Base-by-base conservation (phyloP, 2,329 filamentous ascomycete species). In the Akanthomyces dipterigenus region DNA sequence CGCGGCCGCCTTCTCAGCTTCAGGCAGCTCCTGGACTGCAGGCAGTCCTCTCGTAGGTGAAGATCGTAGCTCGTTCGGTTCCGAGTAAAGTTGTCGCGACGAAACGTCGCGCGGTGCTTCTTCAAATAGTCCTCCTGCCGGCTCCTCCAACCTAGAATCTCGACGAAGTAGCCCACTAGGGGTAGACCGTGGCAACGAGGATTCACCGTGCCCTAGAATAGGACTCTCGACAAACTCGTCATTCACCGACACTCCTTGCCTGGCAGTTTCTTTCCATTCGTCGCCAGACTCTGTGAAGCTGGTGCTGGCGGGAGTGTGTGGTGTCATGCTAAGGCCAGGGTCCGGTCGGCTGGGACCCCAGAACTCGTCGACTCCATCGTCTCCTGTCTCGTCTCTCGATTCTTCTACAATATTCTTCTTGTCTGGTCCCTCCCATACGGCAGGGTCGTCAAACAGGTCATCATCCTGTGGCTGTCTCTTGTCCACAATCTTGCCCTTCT, bases 21-120 rank as follows among this genome's bases (percentile, higher is more conserved):
- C 81, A 1, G 75, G 74, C 9, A 75, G 72, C 66, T 86, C 82
- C 65, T 77, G 75, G 4, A 86, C 82, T 0, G 81, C 78, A 4
- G 82, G 75, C 51, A 86, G 69, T n/a, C 72, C 72, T 60, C 77
- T 75, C 6, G 76, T 72, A 22, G 78, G 73, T 3, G 76, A 77
- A 53, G 76, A 75, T 61, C 75, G 73, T 61, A 77, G 75, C 46
- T 78, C 79, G 28, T 72, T 66, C 18, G 73, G 57, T 18, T 72
- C 71, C 31, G 67, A 66, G 54, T 67, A 63, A 54, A 64, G 50
- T 12, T 67, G 69, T 26, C 61, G 64, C 34, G 64, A 54, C 43
- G 67, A 63, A 22, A 66, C 64, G n/a, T 64, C 65, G 49, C 68
- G 67, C 22, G 62, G 63, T 56, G 67, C 68, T 67, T 76, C 73